Evolutionary conservation across 768 basidiomycete species (phyloP).

Genomic region (Saitozyma sp.): DNA sequence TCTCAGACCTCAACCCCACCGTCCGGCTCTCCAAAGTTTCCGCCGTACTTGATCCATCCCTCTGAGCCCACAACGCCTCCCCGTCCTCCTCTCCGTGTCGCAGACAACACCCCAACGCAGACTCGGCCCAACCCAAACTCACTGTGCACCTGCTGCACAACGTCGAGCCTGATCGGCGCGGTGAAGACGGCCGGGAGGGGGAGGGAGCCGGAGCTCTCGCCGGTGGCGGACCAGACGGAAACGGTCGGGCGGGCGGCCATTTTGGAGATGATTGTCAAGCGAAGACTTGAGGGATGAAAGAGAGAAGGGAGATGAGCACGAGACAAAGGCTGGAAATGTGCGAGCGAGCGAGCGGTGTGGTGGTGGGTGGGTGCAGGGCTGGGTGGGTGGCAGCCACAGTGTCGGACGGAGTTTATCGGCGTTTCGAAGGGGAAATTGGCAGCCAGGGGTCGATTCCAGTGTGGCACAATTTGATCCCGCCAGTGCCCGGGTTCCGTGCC

Average conservation of each 20-base stretch:
- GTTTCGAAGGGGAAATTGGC: too few species aligned
- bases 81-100: too few species aligned
- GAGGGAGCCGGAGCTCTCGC: conserved; percentile 83
- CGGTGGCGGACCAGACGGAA: conserved; percentile 71
- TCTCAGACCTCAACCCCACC: not conserved
- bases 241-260: conserved; percentile 96
- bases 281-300: conserved; percentile 16
- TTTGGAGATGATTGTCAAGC: conserved; percentile 23
- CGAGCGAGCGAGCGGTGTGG: too few species aligned
- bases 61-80: too few species aligned
- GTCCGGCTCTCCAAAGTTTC: too few species aligned
- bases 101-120: too few species aligned
- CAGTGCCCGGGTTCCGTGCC: not conserved
- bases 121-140: conserved; percentile 51
- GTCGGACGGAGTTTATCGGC: too few species aligned
- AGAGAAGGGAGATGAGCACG: not conserved
- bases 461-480: not conserved
- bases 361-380: too few species aligned
- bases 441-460: not conserved
- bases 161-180: conserved; percentile 97
- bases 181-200: conserved; percentile 94
- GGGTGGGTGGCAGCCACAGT: too few species aligned
- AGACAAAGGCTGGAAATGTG: not conserved
- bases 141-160: conserved; percentile 99
- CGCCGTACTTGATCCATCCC: too few species aligned